These are phyloP conservation scores for Tricholoma furcatifolium DNA, from an alignment of 768 basidiomycete genomes.

Conservation along the genomic window DNA sequence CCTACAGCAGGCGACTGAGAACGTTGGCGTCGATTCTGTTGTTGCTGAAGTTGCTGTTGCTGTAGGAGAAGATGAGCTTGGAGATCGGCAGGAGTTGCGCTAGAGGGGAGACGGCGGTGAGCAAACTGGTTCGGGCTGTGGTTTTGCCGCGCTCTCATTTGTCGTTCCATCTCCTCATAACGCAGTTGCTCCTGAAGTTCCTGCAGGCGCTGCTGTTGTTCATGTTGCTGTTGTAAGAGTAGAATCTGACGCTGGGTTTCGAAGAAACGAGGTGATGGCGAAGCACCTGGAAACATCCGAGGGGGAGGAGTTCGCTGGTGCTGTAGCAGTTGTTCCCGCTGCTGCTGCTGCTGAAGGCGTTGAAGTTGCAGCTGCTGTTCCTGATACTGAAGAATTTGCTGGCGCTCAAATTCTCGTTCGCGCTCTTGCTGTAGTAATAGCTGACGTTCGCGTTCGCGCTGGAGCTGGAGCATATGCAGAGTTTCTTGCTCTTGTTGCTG, in stretches of 20 bases:
- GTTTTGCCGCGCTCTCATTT: slow-evolving; percentile 46
- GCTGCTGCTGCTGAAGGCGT: slow-evolving; percentile 46
- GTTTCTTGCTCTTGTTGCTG: slow-evolving; percentile 41
- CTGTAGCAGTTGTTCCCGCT: slow-evolving; percentile 43
- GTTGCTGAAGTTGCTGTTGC: slow-evolving; percentile 49
- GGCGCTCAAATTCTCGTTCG: slow-evolving; percentile 37
- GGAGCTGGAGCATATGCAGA: slow-evolving; percentile 26
- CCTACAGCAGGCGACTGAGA: slow-evolving; percentile 42
- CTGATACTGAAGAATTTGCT: slow-evolving; percentile 48
- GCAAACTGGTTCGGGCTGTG: slow-evolving; percentile 25
- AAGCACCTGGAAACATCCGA: slow-evolving; percentile 62
- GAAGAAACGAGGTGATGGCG: slow-evolving; percentile 78
- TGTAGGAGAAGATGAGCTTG: slow-evolving; percentile 42
- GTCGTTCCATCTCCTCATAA: slow-evolving; percentile 66
- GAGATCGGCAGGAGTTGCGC: slow-evolving; percentile 47
- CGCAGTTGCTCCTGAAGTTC: slow-evolving; percentile 65
- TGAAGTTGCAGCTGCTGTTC: slow-evolving; percentile 49
- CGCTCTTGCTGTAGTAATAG: slow-evolving; percentile 19
- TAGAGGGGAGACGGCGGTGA: slow-evolving; percentile 44
- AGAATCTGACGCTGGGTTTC: slow-evolving; percentile 73
- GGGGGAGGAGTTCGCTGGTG: slow-evolving; percentile 66
- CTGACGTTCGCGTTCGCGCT: slow-evolving; percentile 36
- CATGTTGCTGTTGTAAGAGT: slow-evolving; percentile 67
- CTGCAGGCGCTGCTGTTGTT: slow-evolving; percentile 55
- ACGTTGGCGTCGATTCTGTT: slow-evolving; percentile 44